Base-by-base conservation (phyloP, 352 stramenopile genomes). In the Pythium aphanidermatum region DNA sequence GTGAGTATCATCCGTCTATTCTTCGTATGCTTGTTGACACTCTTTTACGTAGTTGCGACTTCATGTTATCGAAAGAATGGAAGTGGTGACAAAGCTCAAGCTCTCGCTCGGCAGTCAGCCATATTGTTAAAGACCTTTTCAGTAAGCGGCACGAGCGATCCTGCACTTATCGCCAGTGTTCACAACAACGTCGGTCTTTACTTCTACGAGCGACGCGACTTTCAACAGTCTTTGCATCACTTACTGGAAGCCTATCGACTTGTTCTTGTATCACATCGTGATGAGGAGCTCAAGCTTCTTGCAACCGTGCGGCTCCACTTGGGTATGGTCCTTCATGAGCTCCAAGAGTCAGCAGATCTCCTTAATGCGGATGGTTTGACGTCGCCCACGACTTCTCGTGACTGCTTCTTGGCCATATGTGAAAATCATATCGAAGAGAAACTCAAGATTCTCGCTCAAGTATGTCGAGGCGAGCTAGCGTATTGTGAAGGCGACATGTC, bases 301-400 rank as follows among this genome's bases (percentile, higher is more conserved):
- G 56, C 56, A 16, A 63, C 54, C 4, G 37, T 70, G 1, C 71
- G 63, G 49, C 79, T 75, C 21, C 68, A 81, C 46, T 42, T 83
- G n/a, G 65, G 65, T 0, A 36, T 73, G 25, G 47, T 47, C 2
- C 34, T 77, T 13, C 52, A 63, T 4, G 59, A 63, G 31, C 41
- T 74, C 12, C 59, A 55, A 5, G 49, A 30, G n/a, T 53, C 28
- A 3, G 30, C 34, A 9, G 25, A 49, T 2, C 27, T 63, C 4
- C 42, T 47, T 20, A 33, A 52, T 44, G 37, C 58, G 51, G 19
- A 39, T 2, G 42, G n/a, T 2, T 5, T 24, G 1, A 19, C 12
- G 5, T 4, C 16, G 12, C 42, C 0, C 16, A 23, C 47, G 5
- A n/a, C 38, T 19, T 55, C 70, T 1, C 58, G 56, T 14, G 58